These are phyloP conservation scores for Ilex asprella DNA, from an alignment of 257 asterid genomes.

Conservation along the genomic window DNA sequence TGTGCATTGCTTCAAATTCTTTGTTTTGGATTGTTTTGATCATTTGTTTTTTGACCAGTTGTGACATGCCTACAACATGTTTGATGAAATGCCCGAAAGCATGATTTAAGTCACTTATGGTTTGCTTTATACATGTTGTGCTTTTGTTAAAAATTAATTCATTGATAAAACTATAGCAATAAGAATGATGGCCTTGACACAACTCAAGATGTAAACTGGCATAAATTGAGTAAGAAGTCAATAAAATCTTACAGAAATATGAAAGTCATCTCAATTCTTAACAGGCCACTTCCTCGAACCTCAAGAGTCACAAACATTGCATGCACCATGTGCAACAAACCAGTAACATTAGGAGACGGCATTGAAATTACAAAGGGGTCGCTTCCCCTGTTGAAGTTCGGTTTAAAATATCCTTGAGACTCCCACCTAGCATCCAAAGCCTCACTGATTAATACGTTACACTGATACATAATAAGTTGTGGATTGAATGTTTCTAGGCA, in stretches of 20 bases:
- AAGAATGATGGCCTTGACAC: too few relatives aligned
- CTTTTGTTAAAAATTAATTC: too few relatives aligned
- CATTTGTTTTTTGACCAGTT: too few relatives aligned
- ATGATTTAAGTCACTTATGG: too few relatives aligned
- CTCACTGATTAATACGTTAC: conserved; percentile 9
- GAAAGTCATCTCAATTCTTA: conserved; percentile 6
- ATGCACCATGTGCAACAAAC: conserved; percentile 99
- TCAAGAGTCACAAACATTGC: conserved; percentile 99
- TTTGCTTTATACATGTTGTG: too few relatives aligned
- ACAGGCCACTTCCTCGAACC: conserved; percentile 34
- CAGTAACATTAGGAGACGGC: conserved; percentile 99
- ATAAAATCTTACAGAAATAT: conserved; percentile 5
- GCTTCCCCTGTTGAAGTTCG: conserved; percentile 54
- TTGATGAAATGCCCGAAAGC: too few relatives aligned
- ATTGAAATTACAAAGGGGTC: conserved; percentile 83
- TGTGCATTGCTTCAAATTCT: too few relatives aligned
- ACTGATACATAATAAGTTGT: background rate
- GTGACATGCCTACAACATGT: too few relatives aligned
- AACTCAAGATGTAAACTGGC: too few relatives aligned
- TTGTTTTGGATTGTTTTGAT: too few relatives aligned
- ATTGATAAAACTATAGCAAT: too few relatives aligned
- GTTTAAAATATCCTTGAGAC: conserved; percentile 95
- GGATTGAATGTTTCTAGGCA: background rate
- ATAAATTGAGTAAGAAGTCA: too few relatives aligned
- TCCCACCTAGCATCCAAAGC: conserved; percentile 81